Conservation (phyloP, 1,139 yeast genomes). For the Taiozyma sp. region DNA sequence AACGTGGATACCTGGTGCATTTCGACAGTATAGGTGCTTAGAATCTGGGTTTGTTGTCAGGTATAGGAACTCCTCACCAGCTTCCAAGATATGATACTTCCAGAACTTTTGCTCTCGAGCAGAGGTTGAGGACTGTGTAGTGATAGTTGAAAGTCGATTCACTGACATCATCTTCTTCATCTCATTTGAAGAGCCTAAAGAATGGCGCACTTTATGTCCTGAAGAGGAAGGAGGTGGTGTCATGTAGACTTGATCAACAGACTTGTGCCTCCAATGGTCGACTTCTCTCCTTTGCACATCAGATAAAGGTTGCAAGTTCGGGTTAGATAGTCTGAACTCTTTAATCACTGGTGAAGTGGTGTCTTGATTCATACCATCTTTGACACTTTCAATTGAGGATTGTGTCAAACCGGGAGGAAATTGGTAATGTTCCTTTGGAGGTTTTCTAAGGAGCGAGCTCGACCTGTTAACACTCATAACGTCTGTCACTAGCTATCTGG, state of each 20-base stretch:
- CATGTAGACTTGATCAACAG: neutral
- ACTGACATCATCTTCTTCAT: neutral
- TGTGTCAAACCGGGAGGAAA: neutral
- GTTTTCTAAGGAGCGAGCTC: neutral
- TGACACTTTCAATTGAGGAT: neutral
- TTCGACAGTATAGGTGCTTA: constrained; percentile 49
- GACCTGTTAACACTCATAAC: constrained; percentile 1
- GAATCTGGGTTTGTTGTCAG: constrained; percentile 57
- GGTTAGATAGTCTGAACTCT: constrained; percentile 12
- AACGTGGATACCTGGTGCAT: constrained; percentile 54
- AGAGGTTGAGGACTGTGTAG: neutral
- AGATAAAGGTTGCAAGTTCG: constrained; percentile 19
- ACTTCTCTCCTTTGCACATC: constrained; percentile 6
- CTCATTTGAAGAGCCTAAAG: constrained; percentile 1
- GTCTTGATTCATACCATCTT: neutral
- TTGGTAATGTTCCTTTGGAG: constrained; percentile 1
- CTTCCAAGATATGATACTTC: constrained; percentile 54
- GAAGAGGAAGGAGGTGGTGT: neutral
- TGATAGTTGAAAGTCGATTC: neutral
- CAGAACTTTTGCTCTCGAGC: constrained; percentile 33
- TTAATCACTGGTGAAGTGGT: neutral
- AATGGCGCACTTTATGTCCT: neutral
- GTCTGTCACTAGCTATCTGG: neutral
- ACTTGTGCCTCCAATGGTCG: constrained; percentile 1
- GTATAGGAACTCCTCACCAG: constrained; percentile 43